Base-by-base conservation (phyloP, 345 rosid genomes). In the Crucihimalaya himalaica region DNA sequence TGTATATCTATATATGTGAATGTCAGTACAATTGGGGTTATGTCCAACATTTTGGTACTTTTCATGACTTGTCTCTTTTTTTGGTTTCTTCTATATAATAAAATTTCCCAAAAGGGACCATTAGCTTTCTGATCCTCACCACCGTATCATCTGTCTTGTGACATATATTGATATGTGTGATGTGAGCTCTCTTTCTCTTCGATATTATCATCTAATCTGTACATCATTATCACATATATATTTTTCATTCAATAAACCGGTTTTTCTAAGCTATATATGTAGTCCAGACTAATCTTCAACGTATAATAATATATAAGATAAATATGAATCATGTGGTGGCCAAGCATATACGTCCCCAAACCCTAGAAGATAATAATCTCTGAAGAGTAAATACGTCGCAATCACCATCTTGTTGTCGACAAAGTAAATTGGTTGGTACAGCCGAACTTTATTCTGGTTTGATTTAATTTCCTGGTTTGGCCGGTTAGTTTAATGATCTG, bases 1-100 rank as follows among this genome's bases (percentile, higher is more conserved):
- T 63, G 16, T 66, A 68, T 60, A 69, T 68, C n/a, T 40, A 29
- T 42, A 40, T 67, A 20, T 75, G 63, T 68, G 40, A 60, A 34
- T 69, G 75, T 62, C 75, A 76, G 66, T 70, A 63, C 45, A 54
- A 63, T 76, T 76, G 40, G 63, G 63, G 67, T 53, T 70, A 69
- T 52, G 71, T 68, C 74, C 75, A 76, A 70, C 51, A 65, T 54
- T 70, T 70, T 70, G 66, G 70, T 76, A 55, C 74, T 70, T 76
- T 61, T 76, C 80, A 70, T 65, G 75, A 70, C 71, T 70, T 32
- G 64, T 70, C 70, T 59, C 62, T 43, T 63, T 18, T 68, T 63
- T 76, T 76, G 68, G 68, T 19, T 56, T 76, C 66, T 70, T 76
- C 48, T 52, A 19, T 52, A 62, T 68, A 31, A 14, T 39, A 51